These are phyloP conservation scores for Verticillium tricorpus DNA, from an alignment of 2,329 filamentous ascomycete genomes.

Conservation along the genomic window DNA sequence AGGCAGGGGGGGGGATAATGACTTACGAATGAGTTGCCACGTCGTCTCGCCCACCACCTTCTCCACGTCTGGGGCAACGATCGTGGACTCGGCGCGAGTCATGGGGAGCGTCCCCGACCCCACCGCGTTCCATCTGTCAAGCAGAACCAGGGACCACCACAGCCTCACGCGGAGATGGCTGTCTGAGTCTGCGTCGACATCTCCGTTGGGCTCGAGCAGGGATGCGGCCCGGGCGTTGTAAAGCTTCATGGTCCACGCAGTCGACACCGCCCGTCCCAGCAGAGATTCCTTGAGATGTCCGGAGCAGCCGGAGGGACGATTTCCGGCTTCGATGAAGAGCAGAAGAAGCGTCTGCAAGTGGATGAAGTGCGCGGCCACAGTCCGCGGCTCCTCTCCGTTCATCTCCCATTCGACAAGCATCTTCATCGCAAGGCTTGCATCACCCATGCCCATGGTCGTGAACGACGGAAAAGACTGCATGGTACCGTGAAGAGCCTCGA, in stretches of 20 bases:
- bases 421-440: conserved; percentile 39
- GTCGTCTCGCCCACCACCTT: conserved; percentile 56
- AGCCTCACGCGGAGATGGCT: conserved; percentile 58
- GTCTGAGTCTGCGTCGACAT: conserved; percentile 53
- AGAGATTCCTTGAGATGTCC: conserved; percentile 49
- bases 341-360: conserved; percentile 65
- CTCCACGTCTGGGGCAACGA: conserved; percentile 56
- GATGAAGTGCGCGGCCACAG: conserved; percentile 42
- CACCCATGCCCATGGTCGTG: conserved; percentile 31
- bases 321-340: conserved; percentile 61
- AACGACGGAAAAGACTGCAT: conserved; percentile 45
- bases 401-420: conserved; percentile 50
- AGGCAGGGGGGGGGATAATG: neutral
- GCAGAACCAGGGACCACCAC: conserved; percentile 68
- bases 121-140: conserved; percentile 71
- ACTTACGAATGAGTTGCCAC: conserved; percentile 63
- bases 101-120: conserved; percentile 58
- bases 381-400: conserved; percentile 28
- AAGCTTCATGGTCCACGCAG: conserved; percentile 62
- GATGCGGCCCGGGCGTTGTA: conserved; percentile 37
- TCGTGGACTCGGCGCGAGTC: conserved; percentile 58
- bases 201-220: conserved; percentile 28
- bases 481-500: conserved; percentile 56
- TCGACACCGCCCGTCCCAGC: conserved; percentile 60
- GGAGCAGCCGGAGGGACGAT: conserved; percentile 37